phyloP scores from a whole-genome alignment of 495 filamentous ascomycete species.

The Podospora appendiculata region DNA sequence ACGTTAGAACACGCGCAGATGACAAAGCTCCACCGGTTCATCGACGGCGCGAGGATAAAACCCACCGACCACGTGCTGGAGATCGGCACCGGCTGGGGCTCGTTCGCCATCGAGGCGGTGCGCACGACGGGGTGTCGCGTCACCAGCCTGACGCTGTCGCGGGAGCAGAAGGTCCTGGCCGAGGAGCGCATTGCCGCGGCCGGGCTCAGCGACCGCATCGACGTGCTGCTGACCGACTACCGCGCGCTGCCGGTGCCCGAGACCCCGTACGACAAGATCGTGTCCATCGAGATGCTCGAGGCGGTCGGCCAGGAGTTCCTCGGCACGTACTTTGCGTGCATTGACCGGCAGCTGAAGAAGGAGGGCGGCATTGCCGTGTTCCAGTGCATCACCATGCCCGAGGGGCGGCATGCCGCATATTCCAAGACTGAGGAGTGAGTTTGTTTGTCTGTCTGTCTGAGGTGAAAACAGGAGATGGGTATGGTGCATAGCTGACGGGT shows the following conservation, averaged over 20 bases:
- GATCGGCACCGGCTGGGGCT: conserved; percentile 65
- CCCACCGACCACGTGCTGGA: conserved; percentile 57
- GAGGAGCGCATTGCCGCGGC: conserved; percentile 48
- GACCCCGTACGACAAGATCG: conserved; percentile 56
- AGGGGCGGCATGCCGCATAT: conserved; percentile 42
- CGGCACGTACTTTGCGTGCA: conserved; percentile 50
- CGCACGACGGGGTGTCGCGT: conserved; percentile 51
- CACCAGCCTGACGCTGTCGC: conserved; percentile 53
- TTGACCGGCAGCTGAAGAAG: conserved; percentile 52
- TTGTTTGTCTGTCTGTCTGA: not conserved
- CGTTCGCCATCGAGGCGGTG: conserved; percentile 56
- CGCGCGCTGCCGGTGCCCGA: conserved; percentile 44
- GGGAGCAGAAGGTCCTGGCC: conserved; percentile 53
- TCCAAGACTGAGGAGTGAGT: conserved; percentile 38
- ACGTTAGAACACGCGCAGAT: conserved; percentile 56
- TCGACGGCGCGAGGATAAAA: conserved; percentile 52
- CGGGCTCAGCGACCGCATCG: conserved; percentile 44
- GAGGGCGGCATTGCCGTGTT: conserved; percentile 60
- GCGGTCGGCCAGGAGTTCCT: conserved; percentile 61
- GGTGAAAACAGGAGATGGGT: not conserved
- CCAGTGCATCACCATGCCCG: conserved; percentile 71
- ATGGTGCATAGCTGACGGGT: conserved; percentile 1
- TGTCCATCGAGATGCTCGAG: conserved; percentile 72
- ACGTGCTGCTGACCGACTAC: conserved; percentile 56
- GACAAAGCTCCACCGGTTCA: conserved; percentile 54